Base-by-base conservation (phyloP, 2,329 filamentous ascomycete genomes). In the Botrytis aclada region DNA sequence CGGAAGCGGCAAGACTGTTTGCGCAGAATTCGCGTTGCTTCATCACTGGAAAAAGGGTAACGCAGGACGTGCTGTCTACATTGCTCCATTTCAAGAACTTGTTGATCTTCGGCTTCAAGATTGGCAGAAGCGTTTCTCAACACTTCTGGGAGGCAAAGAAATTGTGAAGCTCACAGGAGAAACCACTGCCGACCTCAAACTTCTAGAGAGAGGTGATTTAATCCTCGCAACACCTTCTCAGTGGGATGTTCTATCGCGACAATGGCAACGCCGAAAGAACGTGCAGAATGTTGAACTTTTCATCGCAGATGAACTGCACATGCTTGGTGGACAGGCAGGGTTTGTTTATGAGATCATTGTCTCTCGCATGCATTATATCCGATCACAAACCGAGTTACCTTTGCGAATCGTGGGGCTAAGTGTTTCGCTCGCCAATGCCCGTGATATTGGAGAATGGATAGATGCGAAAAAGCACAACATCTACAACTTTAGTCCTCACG, bases 391-490 rank as follows among this genome's bases (percentile, higher is more conserved):
- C 0, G 93, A 97, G 81, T 90, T 92, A 56, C 89, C 92, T 16
- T 88, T 98, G 84, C 91, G 96, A 69, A 95, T 98, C 64, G 84
- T 99, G 71, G 96, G 94, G 3, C 84, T 99, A 74, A 95, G 94
- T 80, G 96, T 98, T 41, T 97, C 96, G 37, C 86, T 99, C 34
- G 91, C 96, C 8, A 98, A 98, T 81, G 95, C 95, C 67, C 89
- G 94, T 74, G 96, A 99, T 79, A 89, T 99, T 78, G 95, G 95
- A 69, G 96, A 98, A 83, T 99, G 96, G 96, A 94, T 99, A 77
- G 96, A 97, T 77, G 96, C 95, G 12, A 97, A 91, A 82, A 98
- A 98, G 85, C 96, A 99, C 81, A 97, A 96, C 66, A 97, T 97
- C 76, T 99, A 95, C 87, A 99, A 99, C 84, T 99, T 99, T 85